Evolutionary conservation across 2,329 filamentous ascomycete species (phyloP).

Genomic region (Exserohilum rostratum): DNA sequence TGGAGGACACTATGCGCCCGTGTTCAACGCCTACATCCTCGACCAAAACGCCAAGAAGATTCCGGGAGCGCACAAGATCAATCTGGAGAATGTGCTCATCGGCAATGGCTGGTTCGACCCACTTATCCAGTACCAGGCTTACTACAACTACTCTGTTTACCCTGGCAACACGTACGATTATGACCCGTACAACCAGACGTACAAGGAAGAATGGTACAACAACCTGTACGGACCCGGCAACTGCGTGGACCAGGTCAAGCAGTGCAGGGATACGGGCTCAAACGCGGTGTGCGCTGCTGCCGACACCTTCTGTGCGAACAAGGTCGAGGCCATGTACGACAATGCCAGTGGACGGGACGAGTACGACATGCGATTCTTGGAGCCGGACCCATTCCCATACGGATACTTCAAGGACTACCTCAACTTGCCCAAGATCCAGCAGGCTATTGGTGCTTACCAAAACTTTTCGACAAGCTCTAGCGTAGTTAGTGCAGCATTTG

Average conservation of each 20-base stretch:
- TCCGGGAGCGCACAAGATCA: slow-evolving; percentile 54
- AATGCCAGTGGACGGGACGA: slow-evolving; percentile 61
- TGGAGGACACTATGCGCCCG: slow-evolving; percentile 64
- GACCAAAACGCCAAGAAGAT: slow-evolving; percentile 54
- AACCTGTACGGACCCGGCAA: slow-evolving; percentile 66
- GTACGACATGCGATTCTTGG: slow-evolving; percentile 65
- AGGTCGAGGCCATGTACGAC: slow-evolving; percentile 62
- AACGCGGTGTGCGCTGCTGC: slow-evolving; percentile 60
- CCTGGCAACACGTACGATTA: slow-evolving; percentile 65
- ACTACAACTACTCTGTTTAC: slow-evolving; percentile 63
- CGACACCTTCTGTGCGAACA: slow-evolving; percentile 61
- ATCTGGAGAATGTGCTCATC: slow-evolving; percentile 59
- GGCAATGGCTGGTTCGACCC: slow-evolving; percentile 67
- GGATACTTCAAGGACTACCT: slow-evolving; percentile 63
- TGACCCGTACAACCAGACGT: slow-evolving; percentile 57
- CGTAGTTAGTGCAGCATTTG: slow-evolving; percentile 54
- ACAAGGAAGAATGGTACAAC: slow-evolving; percentile 62
- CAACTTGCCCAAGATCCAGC: slow-evolving; percentile 60
- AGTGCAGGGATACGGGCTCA: slow-evolving; percentile 60
- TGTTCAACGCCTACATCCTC: slow-evolving; percentile 60
- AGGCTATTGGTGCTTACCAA: slow-evolving; percentile 64
- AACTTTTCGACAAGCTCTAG: slow-evolving; percentile 61
- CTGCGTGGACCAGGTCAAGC: slow-evolving; percentile 62
- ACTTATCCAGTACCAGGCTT: slow-evolving; percentile 61
- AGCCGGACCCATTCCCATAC: slow-evolving; percentile 64